These are phyloP conservation scores for Lactarius psammicola DNA, from an alignment of 768 basidiomycete genomes.

Conservation along the genomic window DNA sequence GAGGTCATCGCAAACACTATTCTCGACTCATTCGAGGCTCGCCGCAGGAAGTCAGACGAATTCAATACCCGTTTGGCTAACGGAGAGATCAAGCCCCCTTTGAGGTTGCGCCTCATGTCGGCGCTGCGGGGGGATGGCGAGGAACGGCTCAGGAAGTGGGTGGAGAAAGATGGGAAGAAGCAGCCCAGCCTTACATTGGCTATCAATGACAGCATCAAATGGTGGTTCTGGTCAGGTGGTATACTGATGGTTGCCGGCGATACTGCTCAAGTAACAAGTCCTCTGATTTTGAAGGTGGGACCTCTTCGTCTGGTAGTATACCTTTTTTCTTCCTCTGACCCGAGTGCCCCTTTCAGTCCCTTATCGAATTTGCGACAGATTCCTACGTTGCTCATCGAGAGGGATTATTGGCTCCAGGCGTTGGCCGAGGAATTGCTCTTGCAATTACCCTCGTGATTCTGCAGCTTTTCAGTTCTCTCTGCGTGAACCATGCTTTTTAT, in stretches of 20 bases:
- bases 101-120: slow-evolving; percentile 56
- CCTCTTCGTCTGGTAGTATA: background rate
- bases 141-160: slow-evolving; percentile 62
- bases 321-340: background rate
- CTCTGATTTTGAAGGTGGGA: slow-evolving; percentile 74
- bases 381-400: slow-evolving; percentile 48
- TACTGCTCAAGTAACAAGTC: slow-evolving; percentile 68
- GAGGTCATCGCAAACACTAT: slow-evolving; percentile 61
- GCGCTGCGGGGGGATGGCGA: slow-evolving; percentile 50
- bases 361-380: slow-evolving; percentile 66
- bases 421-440: slow-evolving; percentile 69
- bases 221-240: slow-evolving; percentile 77
- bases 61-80: slow-evolving; percentile 70
- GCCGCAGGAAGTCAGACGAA: slow-evolving; percentile 53
- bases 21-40: slow-evolving; percentile 58
- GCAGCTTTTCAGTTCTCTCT: slow-evolving; percentile 65
- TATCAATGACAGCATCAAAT: slow-evolving; percentile 74
- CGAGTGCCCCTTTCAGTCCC: slow-evolving; percentile 42
- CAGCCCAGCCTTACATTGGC: slow-evolving; percentile 63
- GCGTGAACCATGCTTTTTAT: slow-evolving; percentile 82
- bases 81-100: slow-evolving; percentile 60
- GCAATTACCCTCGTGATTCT: slow-evolving; percentile 67
- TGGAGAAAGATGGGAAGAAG: slow-evolving; percentile 58
- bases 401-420: slow-evolving; percentile 37
- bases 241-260: slow-evolving; percentile 60